Evolutionary conservation across 306 rosid species (phyloP).

Genomic region (Prinsepia uniflora): DNA sequence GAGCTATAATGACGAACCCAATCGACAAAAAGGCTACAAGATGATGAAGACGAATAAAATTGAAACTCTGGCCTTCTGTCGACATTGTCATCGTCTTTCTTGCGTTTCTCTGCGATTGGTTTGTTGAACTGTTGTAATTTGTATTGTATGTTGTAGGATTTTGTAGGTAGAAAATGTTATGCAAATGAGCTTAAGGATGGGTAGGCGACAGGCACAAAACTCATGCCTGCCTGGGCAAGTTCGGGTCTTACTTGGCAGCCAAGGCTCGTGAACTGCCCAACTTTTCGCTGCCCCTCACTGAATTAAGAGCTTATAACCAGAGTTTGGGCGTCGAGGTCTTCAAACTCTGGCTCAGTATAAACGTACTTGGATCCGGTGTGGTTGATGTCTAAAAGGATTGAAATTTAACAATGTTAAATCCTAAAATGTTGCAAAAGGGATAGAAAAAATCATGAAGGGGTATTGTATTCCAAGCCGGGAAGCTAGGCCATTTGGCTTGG

Average conservation of each 20-base stretch:
- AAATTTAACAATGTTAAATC: no score
- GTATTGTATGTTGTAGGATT: background rate
- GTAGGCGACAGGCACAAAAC: slow-evolving; percentile 7
- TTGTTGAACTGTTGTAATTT: background rate
- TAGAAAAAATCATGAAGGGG: no score
- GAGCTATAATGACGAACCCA: slow-evolving; percentile 24
- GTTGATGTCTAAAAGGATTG: no score
- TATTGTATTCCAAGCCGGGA: no score
- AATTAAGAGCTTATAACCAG: no score
- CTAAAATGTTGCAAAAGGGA: no score
- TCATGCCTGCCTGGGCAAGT: background rate
- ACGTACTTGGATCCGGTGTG: no score
- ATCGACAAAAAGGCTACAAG: slow-evolving; percentile 22
- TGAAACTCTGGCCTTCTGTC: background rate
- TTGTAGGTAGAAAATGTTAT: no score
- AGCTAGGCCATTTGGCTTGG: no score
- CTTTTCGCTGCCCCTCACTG: no score
- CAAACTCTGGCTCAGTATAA: no score
- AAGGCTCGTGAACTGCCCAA: background rate
- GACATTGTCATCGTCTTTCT: background rate
- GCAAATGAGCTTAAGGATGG: background rate
- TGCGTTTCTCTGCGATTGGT: background rate
- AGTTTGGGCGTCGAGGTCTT: no score
- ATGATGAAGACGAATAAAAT: slow-evolving; percentile 18
- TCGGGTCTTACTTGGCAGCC: background rate